Evolutionary conservation across 2,329 filamentous ascomycete species (phyloP), one percentile per base, ranked within the genome.

Genomic region (Calonectria henricotiae): DNA sequence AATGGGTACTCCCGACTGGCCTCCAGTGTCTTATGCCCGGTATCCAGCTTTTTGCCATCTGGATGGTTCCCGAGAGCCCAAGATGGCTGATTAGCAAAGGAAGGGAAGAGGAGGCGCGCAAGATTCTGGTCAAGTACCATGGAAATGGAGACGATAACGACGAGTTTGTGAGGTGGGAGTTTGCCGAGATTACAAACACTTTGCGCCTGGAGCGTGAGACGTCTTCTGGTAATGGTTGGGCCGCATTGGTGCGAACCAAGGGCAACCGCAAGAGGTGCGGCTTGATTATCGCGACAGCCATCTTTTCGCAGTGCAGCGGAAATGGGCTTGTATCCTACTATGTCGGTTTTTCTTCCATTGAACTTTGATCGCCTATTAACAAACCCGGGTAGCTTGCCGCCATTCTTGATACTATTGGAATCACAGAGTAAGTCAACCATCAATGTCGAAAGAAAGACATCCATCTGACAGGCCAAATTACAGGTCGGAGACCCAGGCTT

Each of bases 251-350:
- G 44, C 62, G 72, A 4, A 77, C 75, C 0, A 74, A 70, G 20
- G 74, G 75, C 0, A 77, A 77, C 54, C 68, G 75, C 1, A 77
- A 77, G 73, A 25, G 75, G 37, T 75, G 71, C 1, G 74, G 49
- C 0, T 3, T 77, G 49, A 76, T 77, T 44, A 77, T 77, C 41
- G 72, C 74, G 0, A 76, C 74, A 0, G 75, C 75, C 0, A 75
- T 77, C 4, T 76, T 77, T 0, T 75, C 74, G 0, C 75, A 77
- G 9, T 77, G 74, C 54, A 76, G 74, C 60, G 75, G 75, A 3
- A 77, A 77, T 4, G 75, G 75, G 1, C 47, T 77, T 1, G 75
- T 77, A 0, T 77, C 75, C 0, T 77, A 77, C 65, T 77, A 78
- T 62, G 74, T 75, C 12, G 39, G 73, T 70, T 0, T 6, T 9